Percentiles rank a stretch among this genome's conserved stretches.
phyloP scores from a whole-genome alignment of 106 monocot species.

The Vanilla planifolia region DNA sequence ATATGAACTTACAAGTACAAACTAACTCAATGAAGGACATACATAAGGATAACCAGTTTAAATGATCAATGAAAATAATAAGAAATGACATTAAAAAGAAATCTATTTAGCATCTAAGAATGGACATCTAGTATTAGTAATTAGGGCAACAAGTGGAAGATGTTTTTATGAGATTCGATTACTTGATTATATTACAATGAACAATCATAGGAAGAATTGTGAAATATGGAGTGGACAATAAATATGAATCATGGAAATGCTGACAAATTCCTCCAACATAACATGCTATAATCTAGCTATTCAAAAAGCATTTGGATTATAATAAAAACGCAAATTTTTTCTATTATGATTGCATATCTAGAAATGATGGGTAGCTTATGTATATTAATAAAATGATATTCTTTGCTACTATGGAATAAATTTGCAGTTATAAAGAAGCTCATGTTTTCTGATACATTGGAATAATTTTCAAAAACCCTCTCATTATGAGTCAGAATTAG shows the following conservation, averaged over 20 bases:
- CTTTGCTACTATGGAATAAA: neutral
- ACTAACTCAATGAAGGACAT: no score
- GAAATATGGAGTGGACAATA: neutral
- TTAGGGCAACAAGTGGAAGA: neutral
- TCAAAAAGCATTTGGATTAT: no score
- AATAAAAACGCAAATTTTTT: no score
- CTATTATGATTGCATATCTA: no score
- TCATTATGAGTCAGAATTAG: slow-evolving; percentile 32
- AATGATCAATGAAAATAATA: neutral
- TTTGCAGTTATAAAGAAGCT: slow-evolving; percentile 11
- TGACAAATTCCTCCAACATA: no score
- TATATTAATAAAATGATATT: no score
- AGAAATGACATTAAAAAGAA: neutral
- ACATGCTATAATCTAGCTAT: no score
- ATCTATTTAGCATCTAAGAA: neutral
- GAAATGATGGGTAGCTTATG: no score
- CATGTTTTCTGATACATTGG: slow-evolving; percentile 33
- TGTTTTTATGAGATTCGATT: neutral
- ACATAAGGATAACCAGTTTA: neutral
- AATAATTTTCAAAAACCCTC: slow-evolving; percentile 23
- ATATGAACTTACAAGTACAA: neutral
- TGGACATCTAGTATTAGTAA: neutral
- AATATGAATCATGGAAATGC: neutral
- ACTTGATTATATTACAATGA: neutral
- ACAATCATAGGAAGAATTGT: no score